phyloP scores from a whole-genome alignment of 2,329 filamentous ascomycete genomes.

The Hypoxylon sp. region DNA sequence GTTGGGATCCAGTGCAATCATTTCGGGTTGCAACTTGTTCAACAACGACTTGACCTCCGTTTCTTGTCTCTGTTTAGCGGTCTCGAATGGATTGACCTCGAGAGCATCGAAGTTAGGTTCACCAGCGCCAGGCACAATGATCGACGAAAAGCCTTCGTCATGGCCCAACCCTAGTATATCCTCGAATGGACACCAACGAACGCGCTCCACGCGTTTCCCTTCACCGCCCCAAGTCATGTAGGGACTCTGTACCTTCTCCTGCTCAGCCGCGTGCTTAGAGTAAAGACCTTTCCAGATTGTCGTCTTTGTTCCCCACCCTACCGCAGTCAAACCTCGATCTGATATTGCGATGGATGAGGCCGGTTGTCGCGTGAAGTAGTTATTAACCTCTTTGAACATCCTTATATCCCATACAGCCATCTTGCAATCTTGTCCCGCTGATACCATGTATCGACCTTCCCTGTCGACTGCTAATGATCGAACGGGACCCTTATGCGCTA shows the following conservation, averaged over 20 bases:
- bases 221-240: constrained; percentile 96
- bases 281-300: constrained; percentile 94
- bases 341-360: constrained; percentile 89
- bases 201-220: constrained; percentile 81
- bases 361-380: constrained; percentile 85
- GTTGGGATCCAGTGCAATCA: constrained; percentile 95
- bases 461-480: constrained; percentile 87
- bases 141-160: constrained; percentile 86
- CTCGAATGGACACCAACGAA: constrained; percentile 94
- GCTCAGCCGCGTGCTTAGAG: constrained; percentile 76
- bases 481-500: constrained; percentile 91
- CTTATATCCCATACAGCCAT: constrained; percentile 82
- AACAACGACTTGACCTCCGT: constrained; percentile 88
- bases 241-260: constrained; percentile 84
- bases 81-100: constrained; percentile 96
- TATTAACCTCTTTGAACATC: constrained; percentile 93
- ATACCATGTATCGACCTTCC: constrained; percentile 95
- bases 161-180: constrained; percentile 91
- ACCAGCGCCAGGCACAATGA: constrained; percentile 93
- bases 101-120: constrained; percentile 96
- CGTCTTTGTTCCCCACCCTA: constrained; percentile 90
- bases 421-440: constrained; percentile 80
- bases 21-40: constrained; percentile 95
- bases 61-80: constrained; percentile 90
- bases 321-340: constrained; percentile 86